phyloP scores from a whole-genome alignment of 306 rosid species.

The Pyrus bretschneideri region DNA sequence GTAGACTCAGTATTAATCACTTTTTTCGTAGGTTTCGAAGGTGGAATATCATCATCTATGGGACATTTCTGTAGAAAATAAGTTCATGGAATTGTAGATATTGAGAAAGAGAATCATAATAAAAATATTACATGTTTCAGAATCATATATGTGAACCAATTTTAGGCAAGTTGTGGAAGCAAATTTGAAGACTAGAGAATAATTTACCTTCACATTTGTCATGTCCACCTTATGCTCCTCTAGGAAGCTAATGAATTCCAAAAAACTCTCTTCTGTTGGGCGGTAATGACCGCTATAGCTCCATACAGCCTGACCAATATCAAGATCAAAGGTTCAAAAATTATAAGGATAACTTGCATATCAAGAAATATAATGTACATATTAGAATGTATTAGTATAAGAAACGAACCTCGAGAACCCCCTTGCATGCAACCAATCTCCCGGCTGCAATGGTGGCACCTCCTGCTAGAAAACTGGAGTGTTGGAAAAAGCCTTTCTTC shows the following conservation, averaged over 20 bases:
- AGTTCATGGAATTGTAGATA: not conserved
- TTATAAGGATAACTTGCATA: no score
- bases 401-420: constrained; percentile 49
- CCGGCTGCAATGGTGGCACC: constrained; percentile 82
- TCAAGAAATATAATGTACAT: not conserved
- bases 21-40: constrained; percentile 3
- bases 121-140: not conserved
- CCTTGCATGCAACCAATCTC: constrained; percentile 57
- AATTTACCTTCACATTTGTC: constrained; percentile 68
- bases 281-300: constrained; percentile 81
- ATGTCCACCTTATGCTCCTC: constrained; percentile 61
- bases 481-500: constrained; percentile 72
- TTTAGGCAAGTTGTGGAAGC: not conserved
- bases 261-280: constrained; percentile 63
- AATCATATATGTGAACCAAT: not conserved
- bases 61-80: constrained; percentile 43
- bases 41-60: constrained; percentile 63
- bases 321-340: constrained; percentile 1
- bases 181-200: not conserved
- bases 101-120: not conserved
- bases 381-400: not conserved
- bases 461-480: constrained; percentile 84
- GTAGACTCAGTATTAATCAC: constrained; percentile 1
- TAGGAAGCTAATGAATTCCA: constrained; percentile 58
- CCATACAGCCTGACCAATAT: constrained; percentile 68